These are phyloP conservation scores for Ceratocystis cacaofunesta DNA, from an alignment of 2,329 filamentous ascomycete species.

Conservation along the genomic window DNA sequence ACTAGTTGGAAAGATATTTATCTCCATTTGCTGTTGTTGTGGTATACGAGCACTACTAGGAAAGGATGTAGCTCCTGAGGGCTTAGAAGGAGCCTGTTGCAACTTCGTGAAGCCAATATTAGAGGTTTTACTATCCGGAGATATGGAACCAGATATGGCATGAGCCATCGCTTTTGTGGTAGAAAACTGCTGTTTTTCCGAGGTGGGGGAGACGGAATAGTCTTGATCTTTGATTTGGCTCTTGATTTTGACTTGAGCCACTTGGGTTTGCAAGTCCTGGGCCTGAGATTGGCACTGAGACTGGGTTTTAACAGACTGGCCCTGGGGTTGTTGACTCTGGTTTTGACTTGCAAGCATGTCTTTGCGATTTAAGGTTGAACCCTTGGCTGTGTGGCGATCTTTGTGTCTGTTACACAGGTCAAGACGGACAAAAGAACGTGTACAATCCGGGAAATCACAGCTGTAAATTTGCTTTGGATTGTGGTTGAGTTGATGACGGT, in stretches of 20 bases:
- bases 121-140: conserved; percentile 34
- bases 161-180: neutral
- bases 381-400: conserved; percentile 66
- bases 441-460: conserved; percentile 85
- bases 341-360: conserved; percentile 30
- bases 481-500: conserved; percentile 92
- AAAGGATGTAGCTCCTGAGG: neutral
- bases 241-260: conserved; percentile 32
- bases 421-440: conserved; percentile 79
- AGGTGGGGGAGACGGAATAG: conserved; percentile 26
- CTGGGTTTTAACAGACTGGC: neutral
- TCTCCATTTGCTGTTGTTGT: conserved; percentile 7
- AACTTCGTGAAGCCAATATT: conserved; percentile 28
- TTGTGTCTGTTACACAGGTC: conserved; percentile 79
- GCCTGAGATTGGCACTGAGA: neutral
- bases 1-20: conserved; percentile 18
- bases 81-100: conserved; percentile 18
- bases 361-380: conserved; percentile 60
- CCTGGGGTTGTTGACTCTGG: conserved; percentile 8
- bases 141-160: conserved; percentile 24
- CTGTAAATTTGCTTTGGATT: conserved; percentile 88
- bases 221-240: conserved; percentile 23
- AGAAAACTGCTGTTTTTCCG: conserved; percentile 21
- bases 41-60: neutral
- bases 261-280: neutral